These are phyloP conservation scores for Diaporthe vexans DNA, from an alignment of 2,329 filamentous ascomycete species.

Conservation along the genomic window DNA sequence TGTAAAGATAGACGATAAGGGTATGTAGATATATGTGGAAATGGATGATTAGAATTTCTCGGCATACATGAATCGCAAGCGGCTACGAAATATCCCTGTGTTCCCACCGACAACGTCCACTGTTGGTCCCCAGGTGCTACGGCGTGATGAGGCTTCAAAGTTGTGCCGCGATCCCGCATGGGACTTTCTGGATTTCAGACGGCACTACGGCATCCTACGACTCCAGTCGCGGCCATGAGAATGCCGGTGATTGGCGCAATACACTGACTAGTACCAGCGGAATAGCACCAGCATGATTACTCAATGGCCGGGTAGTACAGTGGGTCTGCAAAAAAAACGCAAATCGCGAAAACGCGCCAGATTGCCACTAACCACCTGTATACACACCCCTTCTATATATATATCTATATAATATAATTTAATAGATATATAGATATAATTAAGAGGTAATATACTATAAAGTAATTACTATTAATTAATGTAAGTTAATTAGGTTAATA, in stretches of 20 bases:
- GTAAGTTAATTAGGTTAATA: background rate
- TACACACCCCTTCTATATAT: no score
- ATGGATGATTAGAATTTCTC: background rate
- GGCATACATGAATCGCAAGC: background rate
- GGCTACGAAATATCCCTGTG: background rate
- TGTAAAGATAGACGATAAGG: conserved; percentile 6
- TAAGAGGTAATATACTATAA: no score
- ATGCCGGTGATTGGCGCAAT: background rate
- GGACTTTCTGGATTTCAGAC: background rate
- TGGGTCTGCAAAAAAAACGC: no score
- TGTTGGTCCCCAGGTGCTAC: background rate
- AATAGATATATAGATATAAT: no score
- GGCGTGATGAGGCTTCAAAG: background rate
- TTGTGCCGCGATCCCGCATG: background rate
- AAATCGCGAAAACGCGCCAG: no score
- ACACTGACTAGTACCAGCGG: background rate
- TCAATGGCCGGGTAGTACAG: background rate
- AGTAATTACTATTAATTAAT: background rate
- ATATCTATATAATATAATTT: no score
- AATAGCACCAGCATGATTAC: conserved; percentile 12
- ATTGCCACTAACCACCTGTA: no score
- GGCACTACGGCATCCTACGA: conserved; percentile 2
- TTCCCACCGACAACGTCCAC: background rate
- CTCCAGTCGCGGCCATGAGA: background rate
- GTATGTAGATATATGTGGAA: background rate